Evolutionary conservation across 1,284 basidiomycete genomes (phyloP), one percentile per base, ranked within the genome.

Genomic region (Agaricales sp.): DNA sequence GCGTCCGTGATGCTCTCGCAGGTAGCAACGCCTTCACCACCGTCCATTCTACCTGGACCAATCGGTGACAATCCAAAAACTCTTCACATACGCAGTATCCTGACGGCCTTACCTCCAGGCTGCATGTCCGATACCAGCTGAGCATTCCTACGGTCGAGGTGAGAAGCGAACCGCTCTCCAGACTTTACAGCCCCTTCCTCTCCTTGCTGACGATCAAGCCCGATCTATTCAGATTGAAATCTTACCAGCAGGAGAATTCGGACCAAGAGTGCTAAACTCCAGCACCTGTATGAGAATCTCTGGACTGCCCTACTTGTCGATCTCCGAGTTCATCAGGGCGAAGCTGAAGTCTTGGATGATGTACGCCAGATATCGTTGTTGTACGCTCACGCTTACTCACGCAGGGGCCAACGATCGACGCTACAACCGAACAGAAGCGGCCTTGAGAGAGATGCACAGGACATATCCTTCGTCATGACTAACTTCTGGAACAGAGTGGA

Each of bases 41-140:
- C 20, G 68, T 66, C 13, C 60, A 70, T 45, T 75, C 73, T 0
- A 70, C 76, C 14, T 78, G 77, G 77, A 76, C 67, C 54, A 76
- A 77, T 52, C 68, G 77, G 73, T 75, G 51, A 47, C 52, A 50
- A 25, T 66, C 64, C 62, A 43, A 53, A 19, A 21, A 8, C 11
- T 21, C 41, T 11, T 43, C 8, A 16, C 18, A 11, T 21, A 43
- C 41, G 13, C 20, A 11, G 11, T n/a, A 19, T 19, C 41, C 8
- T 11, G n/a, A 19, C 13, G 41, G 20, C 18, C 41, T 11, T 8
- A 43, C 20, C 20, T 19, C 11, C 13, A 43, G 41, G 11, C 41
- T 43, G 41, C 41, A 43, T 19, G 41, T 43, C 20, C 20, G n/a
- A 8, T 43, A 43, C 20, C 41, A 8, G n/a, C 13, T 16, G 41